Percentiles rank a stretch among this genome's conserved stretches.
Conservation (phyloP, 1,284 basidiomycete genomes). For the Leccinum angustisporum region DNA sequence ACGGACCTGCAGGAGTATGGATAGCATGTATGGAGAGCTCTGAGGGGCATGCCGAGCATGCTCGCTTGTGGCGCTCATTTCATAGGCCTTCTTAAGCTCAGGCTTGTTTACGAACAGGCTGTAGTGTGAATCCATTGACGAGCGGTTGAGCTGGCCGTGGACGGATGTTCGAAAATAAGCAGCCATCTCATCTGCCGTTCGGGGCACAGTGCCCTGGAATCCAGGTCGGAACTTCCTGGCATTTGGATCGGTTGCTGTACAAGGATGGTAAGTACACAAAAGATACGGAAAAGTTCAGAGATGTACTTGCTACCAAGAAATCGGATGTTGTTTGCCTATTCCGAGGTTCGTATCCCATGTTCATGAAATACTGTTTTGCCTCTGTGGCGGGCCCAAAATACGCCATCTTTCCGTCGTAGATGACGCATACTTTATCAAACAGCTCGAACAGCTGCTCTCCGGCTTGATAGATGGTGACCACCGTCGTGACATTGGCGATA, state of each 20-base stretch:
- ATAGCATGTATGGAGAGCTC: constrained; percentile 53
- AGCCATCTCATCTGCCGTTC: constrained; percentile 40
- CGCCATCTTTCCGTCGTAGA: constrained; percentile 69
- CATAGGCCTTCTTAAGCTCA: constrained; percentile 46
- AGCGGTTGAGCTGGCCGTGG: constrained; percentile 31
- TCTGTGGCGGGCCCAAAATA: constrained; percentile 63
- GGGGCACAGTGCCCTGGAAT: constrained; percentile 49
- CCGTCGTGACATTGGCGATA: constrained; percentile 47
- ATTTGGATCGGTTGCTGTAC: constrained; percentile 54
- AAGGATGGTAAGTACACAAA: constrained; percentile 44
- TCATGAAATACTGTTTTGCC: constrained; percentile 64
- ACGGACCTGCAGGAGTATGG: constrained; percentile 59
- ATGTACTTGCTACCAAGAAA: constrained; percentile 47
- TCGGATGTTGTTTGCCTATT: constrained; percentile 65
- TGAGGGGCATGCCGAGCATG: constrained; percentile 42
- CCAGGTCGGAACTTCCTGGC: constrained; percentile 56
- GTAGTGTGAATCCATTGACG: constrained; percentile 31
- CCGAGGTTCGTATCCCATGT: constrained; percentile 63
- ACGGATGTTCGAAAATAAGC: constrained; percentile 50
- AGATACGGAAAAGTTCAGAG: not conserved
- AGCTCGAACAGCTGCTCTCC: constrained; percentile 50
- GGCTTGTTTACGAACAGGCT: constrained; percentile 36
- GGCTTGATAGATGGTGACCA: constrained; percentile 72
- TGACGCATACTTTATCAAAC: constrained; percentile 69
- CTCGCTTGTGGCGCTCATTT: constrained; percentile 48